Percentiles rank a stretch among this genome's conserved stretches.
Evolutionary conservation across 163 green algal species (phyloP).

Genomic region (Scenedesmus sp.): DNA sequence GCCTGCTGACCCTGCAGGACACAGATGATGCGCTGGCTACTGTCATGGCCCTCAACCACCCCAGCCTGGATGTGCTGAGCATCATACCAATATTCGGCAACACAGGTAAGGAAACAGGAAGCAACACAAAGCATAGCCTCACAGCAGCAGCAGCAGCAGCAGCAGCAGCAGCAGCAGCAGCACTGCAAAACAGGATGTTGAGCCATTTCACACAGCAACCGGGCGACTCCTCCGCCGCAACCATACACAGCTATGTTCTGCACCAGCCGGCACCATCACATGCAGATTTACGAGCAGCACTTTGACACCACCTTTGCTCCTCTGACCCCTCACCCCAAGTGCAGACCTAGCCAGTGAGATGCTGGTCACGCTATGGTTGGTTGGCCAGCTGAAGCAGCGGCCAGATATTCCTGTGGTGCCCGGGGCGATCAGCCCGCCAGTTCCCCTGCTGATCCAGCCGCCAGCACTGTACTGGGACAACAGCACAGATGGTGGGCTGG

Average conservation of each 20-base stretch:
- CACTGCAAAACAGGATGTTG: neutral
- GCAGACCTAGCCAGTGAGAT: neutral
- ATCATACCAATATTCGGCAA: slow-evolving; percentile 1
- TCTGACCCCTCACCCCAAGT: neutral
- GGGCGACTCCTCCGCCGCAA: too few relatives aligned
- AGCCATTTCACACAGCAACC: neutral
- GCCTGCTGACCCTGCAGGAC: neutral
- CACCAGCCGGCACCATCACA: too few relatives aligned
- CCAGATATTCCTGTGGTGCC: neutral
- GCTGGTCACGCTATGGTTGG: neutral
- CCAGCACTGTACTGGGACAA: neutral
- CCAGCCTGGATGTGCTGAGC: neutral
- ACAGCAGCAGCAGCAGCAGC: too few relatives aligned
- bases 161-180: neutral
- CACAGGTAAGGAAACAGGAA: neutral
- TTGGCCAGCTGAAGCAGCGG: neutral
- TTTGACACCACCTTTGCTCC: neutral
- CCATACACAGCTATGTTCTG: too few relatives aligned
- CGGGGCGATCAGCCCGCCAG: neutral
- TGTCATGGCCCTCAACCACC: neutral
- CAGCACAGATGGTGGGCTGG: too few relatives aligned
- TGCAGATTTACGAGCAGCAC: too few relatives aligned
- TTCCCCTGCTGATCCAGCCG: neutral
- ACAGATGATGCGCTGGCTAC: neutral
- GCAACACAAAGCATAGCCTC: neutral